A percentile compares a stretch with the other conserved stretches of the same genome.
Conservation (phyloP, 805 yeast genomes). For the Candida ovalis region DNA sequence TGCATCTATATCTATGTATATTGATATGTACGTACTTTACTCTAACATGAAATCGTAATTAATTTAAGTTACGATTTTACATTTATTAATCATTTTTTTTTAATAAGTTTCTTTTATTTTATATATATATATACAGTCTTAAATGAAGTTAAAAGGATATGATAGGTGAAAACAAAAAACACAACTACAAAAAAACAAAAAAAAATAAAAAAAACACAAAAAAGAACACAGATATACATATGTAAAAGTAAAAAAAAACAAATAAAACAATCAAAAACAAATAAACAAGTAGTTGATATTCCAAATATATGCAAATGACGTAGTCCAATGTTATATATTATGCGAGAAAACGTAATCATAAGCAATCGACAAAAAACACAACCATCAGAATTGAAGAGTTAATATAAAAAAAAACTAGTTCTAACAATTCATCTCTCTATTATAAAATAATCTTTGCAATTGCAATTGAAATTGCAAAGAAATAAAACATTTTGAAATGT, state of each 20-base stretch:
- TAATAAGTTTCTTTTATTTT: not conserved
- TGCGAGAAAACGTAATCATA: not conserved
- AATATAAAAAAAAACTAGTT: not conserved
- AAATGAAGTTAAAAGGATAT: not conserved
- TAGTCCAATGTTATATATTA: not conserved
- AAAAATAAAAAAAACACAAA: not conserved
- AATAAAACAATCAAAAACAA: too few relatives aligned
- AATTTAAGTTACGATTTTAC: not conserved
- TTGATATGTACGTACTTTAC: too few relatives aligned
- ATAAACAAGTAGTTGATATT: not conserved
- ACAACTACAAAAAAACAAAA: not conserved
- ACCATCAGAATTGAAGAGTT: not conserved
- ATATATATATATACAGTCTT: slow-evolving; percentile 4
- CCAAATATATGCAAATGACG: not conserved
- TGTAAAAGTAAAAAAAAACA: not conserved
- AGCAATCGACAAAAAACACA: not conserved
- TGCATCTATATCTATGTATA: too few relatives aligned
- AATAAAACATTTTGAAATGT: not conserved
- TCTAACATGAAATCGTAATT: too few relatives aligned
- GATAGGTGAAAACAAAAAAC: not conserved
- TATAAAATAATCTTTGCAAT: not conserved
- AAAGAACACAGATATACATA: not conserved
- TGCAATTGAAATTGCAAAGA: not conserved
- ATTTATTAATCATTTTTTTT: not conserved
- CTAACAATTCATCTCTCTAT: not conserved